Conservation (phyloP, 2,329 filamentous ascomycete species). For the Phyllosticta ampelicida region DNA sequence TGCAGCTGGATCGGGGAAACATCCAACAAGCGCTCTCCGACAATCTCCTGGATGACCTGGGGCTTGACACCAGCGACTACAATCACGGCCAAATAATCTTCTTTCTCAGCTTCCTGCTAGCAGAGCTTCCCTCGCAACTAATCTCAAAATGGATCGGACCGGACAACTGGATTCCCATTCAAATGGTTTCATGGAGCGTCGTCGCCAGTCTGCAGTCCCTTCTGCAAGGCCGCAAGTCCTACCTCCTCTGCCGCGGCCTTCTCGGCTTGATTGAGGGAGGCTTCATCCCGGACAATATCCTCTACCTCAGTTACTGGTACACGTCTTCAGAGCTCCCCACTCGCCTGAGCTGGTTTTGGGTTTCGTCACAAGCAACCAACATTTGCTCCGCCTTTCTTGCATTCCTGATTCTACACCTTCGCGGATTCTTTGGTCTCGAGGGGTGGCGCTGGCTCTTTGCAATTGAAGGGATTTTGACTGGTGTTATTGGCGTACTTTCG, state of each 20-base stretch:
- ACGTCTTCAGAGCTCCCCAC: slow-evolving; percentile 58
- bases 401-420: slow-evolving; percentile 43
- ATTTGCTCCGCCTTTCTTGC: slow-evolving; percentile 48
- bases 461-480: slow-evolving; percentile 28
- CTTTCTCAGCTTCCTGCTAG: slow-evolving; percentile 66
- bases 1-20: slow-evolving; percentile 42
- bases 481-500: slow-evolving; percentile 25
- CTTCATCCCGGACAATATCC: slow-evolving; percentile 53
- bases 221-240: slow-evolving; percentile 40
- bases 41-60: slow-evolving; percentile 24
- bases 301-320: slow-evolving; percentile 68
- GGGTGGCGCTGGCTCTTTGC: slow-evolving; percentile 48
- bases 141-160: slow-evolving; percentile 37
- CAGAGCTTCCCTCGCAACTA: slow-evolving; percentile 37
- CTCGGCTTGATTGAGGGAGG: slow-evolving; percentile 36
- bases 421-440: slow-evolving; percentile 39
- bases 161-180: slow-evolving; percentile 35
- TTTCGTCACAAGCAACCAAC: slow-evolving; percentile 47
- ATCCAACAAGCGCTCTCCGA: slow-evolving; percentile 29
- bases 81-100: slow-evolving; percentile 46
- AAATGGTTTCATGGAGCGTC: slow-evolving; percentile 37
- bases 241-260: slow-evolving; percentile 33
- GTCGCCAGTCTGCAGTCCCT: slow-evolving; percentile 59
- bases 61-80: slow-evolving; percentile 27
- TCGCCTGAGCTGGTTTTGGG: slow-evolving; percentile 62